Evolutionary conservation across 2,329 filamentous ascomycete genomes (phyloP), one percentile per base, ranked within the genome.

Genomic region (Pseudogymnoascus pannorum): DNA sequence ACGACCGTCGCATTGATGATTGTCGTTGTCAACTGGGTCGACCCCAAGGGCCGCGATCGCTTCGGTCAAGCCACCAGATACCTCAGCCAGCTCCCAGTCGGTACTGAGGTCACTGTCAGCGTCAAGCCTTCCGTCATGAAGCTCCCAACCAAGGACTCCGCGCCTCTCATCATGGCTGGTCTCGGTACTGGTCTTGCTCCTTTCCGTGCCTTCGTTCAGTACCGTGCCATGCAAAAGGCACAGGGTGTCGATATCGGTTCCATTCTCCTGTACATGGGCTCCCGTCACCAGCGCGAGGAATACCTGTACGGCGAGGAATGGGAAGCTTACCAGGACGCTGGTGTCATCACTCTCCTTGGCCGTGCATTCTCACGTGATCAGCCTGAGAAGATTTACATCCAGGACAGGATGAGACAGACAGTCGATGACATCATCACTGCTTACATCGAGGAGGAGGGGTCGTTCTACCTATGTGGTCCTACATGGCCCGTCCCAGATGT

Each of bases 121-220:
- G 92, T 99, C 74, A 99, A 99, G 80, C 91, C 94, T 0, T 97
- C 92, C 22, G 94, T 97, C 67, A 99, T 99, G 94, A 99, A 97
- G 79, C 84, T 99, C n/a, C 94, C 94, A 4, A 77, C 83, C 64
- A 88, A 87, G 73, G 87, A 92, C 68, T 94, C 91, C 36, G 91
- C 93, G 57, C 94, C 94, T 40, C 87, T 99, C 72, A 97, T 99
- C 81, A 97, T 99, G 93, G 94, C 94, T 8, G 94, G 94, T 75
- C 88, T 97, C n/a, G 94, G 94, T 66, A 99, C 94, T 0, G 94
- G 94, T 72, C 87, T 99, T 20, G 94, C 94, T 1, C 94, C 94
- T n/a, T 99, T 99, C 91, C 91, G 94, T 67, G 94, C 94, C 63
- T 99, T 99, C 72, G 89, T 97, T 54, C 94, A 99, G 78, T 94